Percentiles rank a stretch among this genome's conserved stretches.
Evolutionary conservation across 2,329 filamentous ascomycete genomes (phyloP).

Genomic region (Mycogone perniciosa): DNA sequence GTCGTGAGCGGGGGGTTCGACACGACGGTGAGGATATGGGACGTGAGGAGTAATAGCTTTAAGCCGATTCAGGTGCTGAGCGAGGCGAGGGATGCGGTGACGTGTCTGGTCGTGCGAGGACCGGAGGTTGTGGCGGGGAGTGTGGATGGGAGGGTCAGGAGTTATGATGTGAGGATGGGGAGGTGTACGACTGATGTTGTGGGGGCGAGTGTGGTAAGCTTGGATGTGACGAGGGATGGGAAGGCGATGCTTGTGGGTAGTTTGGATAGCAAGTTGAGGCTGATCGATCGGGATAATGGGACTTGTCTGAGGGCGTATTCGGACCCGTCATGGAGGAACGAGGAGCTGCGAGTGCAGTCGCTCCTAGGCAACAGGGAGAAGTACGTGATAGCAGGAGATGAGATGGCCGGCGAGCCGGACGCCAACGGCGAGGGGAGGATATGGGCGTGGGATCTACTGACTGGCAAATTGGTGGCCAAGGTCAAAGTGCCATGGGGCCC

Average conservation of each 20-base stretch:
- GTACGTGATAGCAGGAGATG: constrained; percentile 74
- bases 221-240: constrained; percentile 64
- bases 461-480: constrained; percentile 59
- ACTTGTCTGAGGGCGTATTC: constrained; percentile 67
- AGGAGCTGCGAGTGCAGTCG: constrained; percentile 66
- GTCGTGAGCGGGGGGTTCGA: constrained; percentile 71
- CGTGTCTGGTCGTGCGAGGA: constrained; percentile 40
- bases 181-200: constrained; percentile 64
- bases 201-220: constrained; percentile 65
- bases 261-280: constrained; percentile 67
- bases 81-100: constrained; percentile 68
- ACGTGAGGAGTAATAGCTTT: constrained; percentile 46
- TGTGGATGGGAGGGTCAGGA: constrained; percentile 75
- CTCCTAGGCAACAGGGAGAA: constrained; percentile 70
- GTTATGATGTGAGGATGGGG: constrained; percentile 79
- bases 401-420: constrained; percentile 39
- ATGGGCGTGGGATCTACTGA: constrained; percentile 80
- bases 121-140: constrained; percentile 65
- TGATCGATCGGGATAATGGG: constrained; percentile 75
- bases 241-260: constrained; percentile 67
- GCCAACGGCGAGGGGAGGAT: constrained; percentile 50
- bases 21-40: constrained; percentile 71
- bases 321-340: constrained; percentile 53
- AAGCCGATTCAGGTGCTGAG: constrained; percentile 66
- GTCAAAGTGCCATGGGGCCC: constrained; percentile 55